These are phyloP conservation scores for Neonectria coccinea DNA, from an alignment of 2,329 filamentous ascomycete genomes.

Conservation along the genomic window DNA sequence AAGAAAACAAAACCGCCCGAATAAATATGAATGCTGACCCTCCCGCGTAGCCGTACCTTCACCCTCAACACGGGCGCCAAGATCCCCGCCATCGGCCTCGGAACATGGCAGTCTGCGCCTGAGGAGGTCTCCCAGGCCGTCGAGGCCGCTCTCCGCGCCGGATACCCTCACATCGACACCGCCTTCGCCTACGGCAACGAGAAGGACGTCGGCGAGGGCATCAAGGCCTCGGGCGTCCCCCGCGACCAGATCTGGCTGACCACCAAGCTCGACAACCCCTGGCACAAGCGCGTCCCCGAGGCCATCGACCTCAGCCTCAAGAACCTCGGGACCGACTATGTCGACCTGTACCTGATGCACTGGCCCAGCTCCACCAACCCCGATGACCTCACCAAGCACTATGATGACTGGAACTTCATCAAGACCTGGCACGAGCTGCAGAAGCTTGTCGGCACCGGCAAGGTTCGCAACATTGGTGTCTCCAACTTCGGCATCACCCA, in stretches of 20 bases:
- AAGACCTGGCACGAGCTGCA: conserved; percentile 83
- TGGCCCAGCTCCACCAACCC: conserved; percentile 76
- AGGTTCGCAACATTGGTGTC: conserved; percentile 86
- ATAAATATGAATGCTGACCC: conserved; percentile 8
- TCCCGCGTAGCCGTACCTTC: conserved; percentile 58
- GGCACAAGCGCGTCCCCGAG: conserved; percentile 76
- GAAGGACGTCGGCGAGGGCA: conserved; percentile 73
- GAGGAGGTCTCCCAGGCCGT: conserved; percentile 78
- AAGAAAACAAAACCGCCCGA: neutral
- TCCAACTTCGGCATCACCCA: conserved; percentile 88
- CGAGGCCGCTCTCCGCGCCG: conserved; percentile 72
- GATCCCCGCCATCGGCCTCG: conserved; percentile 81
- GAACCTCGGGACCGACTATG: conserved; percentile 71
- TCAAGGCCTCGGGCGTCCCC: conserved; percentile 72
- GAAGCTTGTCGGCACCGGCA: conserved; percentile 74
- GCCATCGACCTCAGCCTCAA: conserved; percentile 70
- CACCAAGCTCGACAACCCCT: conserved; percentile 85
- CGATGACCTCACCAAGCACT: conserved; percentile 72
- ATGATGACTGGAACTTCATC: conserved; percentile 83
- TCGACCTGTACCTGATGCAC: conserved; percentile 79
- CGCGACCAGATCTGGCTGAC: conserved; percentile 77
- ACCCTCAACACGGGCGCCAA: conserved; percentile 81
- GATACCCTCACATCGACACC: conserved; percentile 83
- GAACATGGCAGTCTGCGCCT: conserved; percentile 82
- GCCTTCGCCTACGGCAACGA: conserved; percentile 85